These are phyloP conservation scores for Cordyceps javanica DNA, from an alignment of 2,329 filamentous ascomycete genomes.

Conservation along the genomic window DNA sequence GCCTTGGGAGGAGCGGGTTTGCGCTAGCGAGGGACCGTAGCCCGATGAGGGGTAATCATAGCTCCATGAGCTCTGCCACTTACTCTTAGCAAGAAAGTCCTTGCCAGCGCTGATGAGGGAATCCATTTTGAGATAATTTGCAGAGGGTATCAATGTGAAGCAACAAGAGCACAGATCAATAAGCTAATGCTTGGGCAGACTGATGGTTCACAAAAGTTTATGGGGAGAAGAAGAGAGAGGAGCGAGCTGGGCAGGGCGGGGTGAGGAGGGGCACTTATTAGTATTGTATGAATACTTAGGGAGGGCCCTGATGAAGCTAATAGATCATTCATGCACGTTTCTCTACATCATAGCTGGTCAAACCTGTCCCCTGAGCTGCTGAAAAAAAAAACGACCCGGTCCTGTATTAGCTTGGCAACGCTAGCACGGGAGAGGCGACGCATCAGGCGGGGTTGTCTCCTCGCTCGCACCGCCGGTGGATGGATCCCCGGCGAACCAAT, in stretches of 20 bases:
- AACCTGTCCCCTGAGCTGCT: constrained; percentile 6
- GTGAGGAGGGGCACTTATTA: constrained; percentile 3
- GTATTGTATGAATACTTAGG: too few relatives aligned
- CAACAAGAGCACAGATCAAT: neutral
- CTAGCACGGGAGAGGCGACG: neutral
- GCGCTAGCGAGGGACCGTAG: constrained; percentile 5
- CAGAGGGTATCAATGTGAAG: neutral
- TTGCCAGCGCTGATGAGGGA: constrained; percentile 32
- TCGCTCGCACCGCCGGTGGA: too few relatives aligned
- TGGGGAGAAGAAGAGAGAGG: neutral
- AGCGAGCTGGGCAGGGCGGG: neutral
- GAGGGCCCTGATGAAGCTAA: neutral
- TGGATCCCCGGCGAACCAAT: too few relatives aligned
- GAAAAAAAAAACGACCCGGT: constrained; percentile 4
- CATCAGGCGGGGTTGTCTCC: neutral
- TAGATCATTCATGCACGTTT: neutral
- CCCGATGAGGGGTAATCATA: constrained; percentile 4
- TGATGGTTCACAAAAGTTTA: neutral
- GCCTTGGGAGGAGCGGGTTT: too few relatives aligned
- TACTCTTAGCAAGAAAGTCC: constrained; percentile 25
- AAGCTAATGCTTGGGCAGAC: neutral
- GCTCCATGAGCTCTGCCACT: neutral
- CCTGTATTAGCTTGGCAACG: neutral
- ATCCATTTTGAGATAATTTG: constrained; percentile 26
- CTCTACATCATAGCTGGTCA: neutral